Evolutionary conservation across 345 rosid species (phyloP).

Genomic region (Boechera divaricarpa): DNA sequence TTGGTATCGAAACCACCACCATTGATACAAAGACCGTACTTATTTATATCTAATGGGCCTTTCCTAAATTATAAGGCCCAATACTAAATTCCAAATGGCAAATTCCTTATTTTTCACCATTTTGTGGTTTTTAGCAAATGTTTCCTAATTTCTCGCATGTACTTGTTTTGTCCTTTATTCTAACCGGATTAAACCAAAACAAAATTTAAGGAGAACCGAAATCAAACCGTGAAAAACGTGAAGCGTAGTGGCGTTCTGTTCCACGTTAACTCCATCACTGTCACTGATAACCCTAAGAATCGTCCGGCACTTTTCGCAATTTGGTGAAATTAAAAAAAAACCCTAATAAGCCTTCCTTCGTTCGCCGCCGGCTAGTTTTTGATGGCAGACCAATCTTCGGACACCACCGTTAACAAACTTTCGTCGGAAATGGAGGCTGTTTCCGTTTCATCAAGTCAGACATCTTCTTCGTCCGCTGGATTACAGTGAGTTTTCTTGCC

Average conservation of each 20-base stretch:
- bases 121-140: neutral
- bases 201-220: neutral
- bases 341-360: neutral
- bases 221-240: conserved; percentile 17
- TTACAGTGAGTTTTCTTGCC: conserved; percentile 39
- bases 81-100: neutral
- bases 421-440: conserved; percentile 23
- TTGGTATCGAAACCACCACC: conserved; percentile 17
- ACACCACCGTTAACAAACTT: neutral
- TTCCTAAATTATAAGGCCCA: conserved; percentile 29
- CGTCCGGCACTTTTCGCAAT: neutral
- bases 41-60: conserved; percentile 5
- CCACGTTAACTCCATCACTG: conserved; percentile 6
- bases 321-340: neutral
- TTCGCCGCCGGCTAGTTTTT: conserved; percentile 26
- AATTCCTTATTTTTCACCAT: too few relatives aligned
- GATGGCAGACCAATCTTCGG: conserved; percentile 25
- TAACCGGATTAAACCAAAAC: conserved; percentile 10
- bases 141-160: neutral
- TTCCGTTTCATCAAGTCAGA: conserved; percentile 4
- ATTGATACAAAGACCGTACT: neutral
- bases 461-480: conserved; percentile 39
- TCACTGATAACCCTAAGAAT: neutral
- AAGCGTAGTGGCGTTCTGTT: neutral
- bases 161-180: neutral